Base-by-base conservation (phyloP, 163 green algal genomes). In the Prototheca wickerhamii region DNA sequence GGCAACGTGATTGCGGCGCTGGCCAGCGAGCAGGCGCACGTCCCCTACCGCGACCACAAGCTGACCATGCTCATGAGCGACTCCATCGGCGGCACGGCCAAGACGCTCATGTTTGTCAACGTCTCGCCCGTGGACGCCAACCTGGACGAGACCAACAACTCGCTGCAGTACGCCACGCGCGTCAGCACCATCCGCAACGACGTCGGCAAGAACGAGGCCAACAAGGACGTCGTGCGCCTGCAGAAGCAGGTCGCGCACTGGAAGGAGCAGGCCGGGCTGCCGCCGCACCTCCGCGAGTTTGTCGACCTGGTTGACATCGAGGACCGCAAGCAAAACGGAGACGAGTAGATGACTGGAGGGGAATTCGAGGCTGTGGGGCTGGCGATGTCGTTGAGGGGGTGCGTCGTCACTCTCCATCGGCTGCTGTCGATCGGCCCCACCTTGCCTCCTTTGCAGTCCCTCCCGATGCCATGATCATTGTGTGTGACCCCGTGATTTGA, bases 81-180 rank as follows among this genome's bases (percentile, higher is more conserved):
- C 76, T 94, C 79, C 18, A 78, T 98, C 33, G 93, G 91, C 34
- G 93, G 93, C 60, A 97, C 95, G 61, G 92, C 92, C 58, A 98
- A 98, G 79, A 97, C 92, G 58, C 91, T 98, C 69, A 98, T 97
- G 92, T 98, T 94, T 80, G 93, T 97, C 61, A 96, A 97, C 69
- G 90, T 95, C 25, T 88, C 82, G 3, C 87, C 88, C 31, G 86
- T 86, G 2, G 85, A 94, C 68, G 60, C 32, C 61, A 95, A 96
- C 81, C 40, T 95, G 28, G 89, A 95, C 58, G 90, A 96, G 79
- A 95, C 84, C 10, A 85, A 93, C 74, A 93, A 92, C 80, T 87
- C 75, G 25, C 61, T 81, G 65, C 74, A 84, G 70, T 98, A 98
- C 70, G 93, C 92, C 8, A 89, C 80, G n/a, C 85, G 93, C 34